Evolutionary conservation across 1,284 basidiomycete genomes (phyloP).

Genomic region (Tremellales sp.): DNA sequence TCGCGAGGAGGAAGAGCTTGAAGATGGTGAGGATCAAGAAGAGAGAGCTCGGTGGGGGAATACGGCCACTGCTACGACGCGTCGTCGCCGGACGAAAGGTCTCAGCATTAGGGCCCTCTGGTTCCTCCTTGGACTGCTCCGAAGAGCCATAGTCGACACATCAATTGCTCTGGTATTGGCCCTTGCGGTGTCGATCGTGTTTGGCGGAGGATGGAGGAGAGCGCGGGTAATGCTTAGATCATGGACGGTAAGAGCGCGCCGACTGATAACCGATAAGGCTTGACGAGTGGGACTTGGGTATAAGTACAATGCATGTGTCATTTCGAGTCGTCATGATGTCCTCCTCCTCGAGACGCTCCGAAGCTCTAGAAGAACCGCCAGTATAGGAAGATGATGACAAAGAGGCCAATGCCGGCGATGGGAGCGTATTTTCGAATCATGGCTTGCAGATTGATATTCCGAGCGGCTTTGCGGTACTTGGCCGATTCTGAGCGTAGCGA

Average conservation of each 20-base stretch:
- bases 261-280: conserved; percentile 9
- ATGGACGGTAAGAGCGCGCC: conserved; percentile 7
- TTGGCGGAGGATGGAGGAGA: conserved; percentile 32
- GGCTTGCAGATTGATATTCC: conserved; percentile 90
- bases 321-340: background rate
- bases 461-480: conserved; percentile 92
- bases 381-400: conserved; percentile 82
- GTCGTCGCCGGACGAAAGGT: conserved; percentile 17
- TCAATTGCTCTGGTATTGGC: conserved; percentile 29
- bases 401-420: conserved; percentile 69
- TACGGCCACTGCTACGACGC: conserved; percentile 17
- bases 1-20: conserved; percentile 33
- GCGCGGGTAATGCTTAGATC: conserved; percentile 13
- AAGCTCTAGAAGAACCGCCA: conserved; percentile 67
- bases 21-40: conserved; percentile 30
- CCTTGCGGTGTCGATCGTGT: conserved; percentile 20
- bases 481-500: conserved; percentile 95
- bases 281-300: background rate
- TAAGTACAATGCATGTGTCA: background rate
- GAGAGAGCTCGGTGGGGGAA: conserved; percentile 11
- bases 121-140: conserved; percentile 27
- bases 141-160: conserved; percentile 34
- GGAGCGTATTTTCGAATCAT: conserved; percentile 96
- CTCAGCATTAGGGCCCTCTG: conserved; percentile 31
- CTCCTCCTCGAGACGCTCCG: background rate